A percentile compares a stretch with the other conserved stretches of the same genome.
These are phyloP conservation scores for Botryotinia calthae DNA, from an alignment of 2,329 filamentous ascomycete species.

Conservation along the genomic window DNA sequence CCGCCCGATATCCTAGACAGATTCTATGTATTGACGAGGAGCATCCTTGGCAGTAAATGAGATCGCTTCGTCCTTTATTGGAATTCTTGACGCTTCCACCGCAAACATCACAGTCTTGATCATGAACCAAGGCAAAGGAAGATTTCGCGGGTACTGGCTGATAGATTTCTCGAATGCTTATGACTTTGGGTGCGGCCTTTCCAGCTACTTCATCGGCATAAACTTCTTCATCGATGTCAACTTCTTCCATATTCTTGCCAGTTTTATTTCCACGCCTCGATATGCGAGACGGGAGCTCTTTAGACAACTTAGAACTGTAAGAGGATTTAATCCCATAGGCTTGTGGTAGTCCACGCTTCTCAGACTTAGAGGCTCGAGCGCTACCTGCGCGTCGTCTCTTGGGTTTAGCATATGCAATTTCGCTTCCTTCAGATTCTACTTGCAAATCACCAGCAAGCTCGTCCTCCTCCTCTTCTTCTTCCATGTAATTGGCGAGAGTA, in stretches of 20 bases:
- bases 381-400: conserved; percentile 10
- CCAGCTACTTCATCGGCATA: conserved; percentile 50
- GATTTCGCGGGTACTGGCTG: conserved; percentile 57
- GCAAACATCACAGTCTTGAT: conserved; percentile 71
- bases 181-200: conserved; percentile 50
- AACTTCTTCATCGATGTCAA: conserved; percentile 50
- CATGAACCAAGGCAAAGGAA: conserved; percentile 69
- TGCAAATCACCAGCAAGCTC: conserved; percentile 29
- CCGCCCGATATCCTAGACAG: conserved; percentile 72
- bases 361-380: conserved; percentile 17
- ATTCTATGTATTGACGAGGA: conserved; percentile 76
- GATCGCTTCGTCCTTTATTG: conserved; percentile 56
- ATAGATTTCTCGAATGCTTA: conserved; percentile 73
- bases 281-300: conserved; percentile 35
- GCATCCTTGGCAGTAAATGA: conserved; percentile 91
- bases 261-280: conserved; percentile 39
- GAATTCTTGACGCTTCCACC: conserved; percentile 49
- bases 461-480: conserved; percentile 29
- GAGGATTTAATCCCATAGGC: not conserved
- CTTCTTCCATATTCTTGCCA: conserved; percentile 46
- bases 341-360: conserved; percentile 22
- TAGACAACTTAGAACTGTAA: conserved; percentile 24
- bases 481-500: conserved; percentile 8
- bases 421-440: conserved; percentile 46
- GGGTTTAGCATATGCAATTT: conserved; percentile 51